Base-by-base conservation (phyloP, 805 yeast genomes). In the Candida ipomoeae region DNA sequence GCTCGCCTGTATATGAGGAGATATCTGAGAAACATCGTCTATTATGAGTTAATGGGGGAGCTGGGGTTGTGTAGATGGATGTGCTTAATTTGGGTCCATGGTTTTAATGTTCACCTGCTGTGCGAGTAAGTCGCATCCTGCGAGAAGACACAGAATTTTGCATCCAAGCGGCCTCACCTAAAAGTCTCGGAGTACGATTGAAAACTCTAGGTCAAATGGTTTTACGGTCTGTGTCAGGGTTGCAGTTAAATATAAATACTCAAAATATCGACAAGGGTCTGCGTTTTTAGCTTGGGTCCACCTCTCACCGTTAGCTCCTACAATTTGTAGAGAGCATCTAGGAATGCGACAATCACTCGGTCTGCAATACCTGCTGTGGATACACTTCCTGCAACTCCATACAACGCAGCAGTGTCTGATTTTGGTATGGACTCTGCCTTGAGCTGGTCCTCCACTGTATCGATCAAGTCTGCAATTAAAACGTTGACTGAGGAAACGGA, bases 381-480 rank as follows among this genome's bases (percentile, higher is more conserved):
- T 20, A 94, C 81, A 61, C 94, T 87, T 6, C 97, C 97, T 2
- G 98, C 98, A 43, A 92, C 95, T 57, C 99, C 99, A 62, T 92
- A 92, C 41, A 92, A 64, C 3, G 94, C 96, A 14, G 96, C 94
- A 1, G 96, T 89, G 51, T 87, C 89, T 37, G 80, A 66, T 13
- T 60, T 52, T 1, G 59, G 57, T 35, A 47, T 44, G 8, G 74
- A 74, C 11, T 63, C 55, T 7, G 53, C 53, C 7, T 55, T 57
- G 6, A 20, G 40, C 50, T 81, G 63, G 33, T 74, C 79, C 10
- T 63, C 61, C 1, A 83, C 79, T 3, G 74, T 61, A 1, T 56
- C 67, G 45, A 73, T 70, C 38, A 89, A 68, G 55, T 80, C 86
- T 0, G 56, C 50, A 20, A 84, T 65, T 57, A 92, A 74, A 18